A percentile compares a stretch with the other conserved stretches of the same genome.
These are phyloP conservation scores for Aegle marmelos DNA, from an alignment of 345 rosid species.

Conservation along the genomic window DNA sequence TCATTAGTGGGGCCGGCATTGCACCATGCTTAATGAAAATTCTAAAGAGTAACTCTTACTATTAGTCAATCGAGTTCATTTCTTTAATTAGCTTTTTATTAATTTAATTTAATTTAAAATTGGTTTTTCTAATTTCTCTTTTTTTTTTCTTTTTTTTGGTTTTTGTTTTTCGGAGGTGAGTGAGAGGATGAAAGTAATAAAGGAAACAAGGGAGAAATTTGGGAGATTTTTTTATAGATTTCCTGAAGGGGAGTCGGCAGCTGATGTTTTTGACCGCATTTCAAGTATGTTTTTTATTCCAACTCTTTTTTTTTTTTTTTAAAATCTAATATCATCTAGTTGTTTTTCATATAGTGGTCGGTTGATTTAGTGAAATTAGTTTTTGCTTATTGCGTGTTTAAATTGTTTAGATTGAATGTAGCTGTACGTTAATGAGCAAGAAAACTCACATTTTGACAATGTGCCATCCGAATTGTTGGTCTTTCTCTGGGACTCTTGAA, in stretches of 20 bases:
- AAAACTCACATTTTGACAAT: not conserved
- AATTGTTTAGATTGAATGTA: not conserved
- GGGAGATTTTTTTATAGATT: slow-evolving; percentile 89
- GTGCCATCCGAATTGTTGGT: not conserved
- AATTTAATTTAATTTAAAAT: not conserved
- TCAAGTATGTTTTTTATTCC: slow-evolving; percentile 52
- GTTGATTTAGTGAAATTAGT: not conserved
- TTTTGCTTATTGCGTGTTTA: not conserved
- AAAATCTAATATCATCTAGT: not conserved
- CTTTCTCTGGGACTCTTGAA: not conserved
- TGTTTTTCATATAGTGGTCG: not conserved
- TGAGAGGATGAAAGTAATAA: slow-evolving; percentile 75
- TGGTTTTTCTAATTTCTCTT: not conserved
- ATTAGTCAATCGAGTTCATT: not conserved
- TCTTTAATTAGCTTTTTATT: not conserved
- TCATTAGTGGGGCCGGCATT: not conserved
- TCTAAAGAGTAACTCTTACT: not conserved
- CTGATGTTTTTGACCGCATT: slow-evolving; percentile 95
- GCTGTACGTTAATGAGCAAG: no score
- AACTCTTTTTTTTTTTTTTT: not conserved
- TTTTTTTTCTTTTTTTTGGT: not conserved
- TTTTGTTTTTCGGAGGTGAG: slow-evolving; percentile 30
- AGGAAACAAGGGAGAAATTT: slow-evolving; percentile 66
- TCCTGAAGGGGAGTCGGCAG: slow-evolving; percentile 99
- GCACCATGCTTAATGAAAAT: not conserved